Base-by-base conservation (phyloP, 805 yeast genomes). In the Hanseniaspora valbyensis region DNA sequence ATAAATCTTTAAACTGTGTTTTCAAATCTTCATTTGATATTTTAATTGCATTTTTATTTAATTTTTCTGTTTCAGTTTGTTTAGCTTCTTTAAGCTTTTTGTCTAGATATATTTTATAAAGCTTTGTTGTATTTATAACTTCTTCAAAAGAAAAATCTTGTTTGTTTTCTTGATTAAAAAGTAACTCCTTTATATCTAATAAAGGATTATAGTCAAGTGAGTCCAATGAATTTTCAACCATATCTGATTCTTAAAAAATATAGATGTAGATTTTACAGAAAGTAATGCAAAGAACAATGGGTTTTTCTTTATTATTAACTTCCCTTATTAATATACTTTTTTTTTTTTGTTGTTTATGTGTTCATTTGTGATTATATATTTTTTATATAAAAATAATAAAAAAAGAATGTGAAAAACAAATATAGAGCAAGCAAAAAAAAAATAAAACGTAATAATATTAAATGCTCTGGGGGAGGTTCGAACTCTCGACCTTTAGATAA, bases 121-220 rank as follows among this genome's bases (percentile, higher is more conserved):
- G 14, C 16, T 29, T 41, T 2, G 52, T 49, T n/a, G 44, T 32
- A 8, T 28, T 61, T 19, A 78, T 61, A 32, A 81, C 64, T 13
- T 67, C 64, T 18, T 78, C 78, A 22, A 85, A 63, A 18, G 50
- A 45, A 29, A 45, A 38, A 18, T 74, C 75, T 0, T 65, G 62
- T 40, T 83, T 63, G 5, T 76, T 64, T 1, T 72, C 70, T 2
- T 83, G 77, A 3, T 72, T 65, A 4, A 72, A 64, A 43, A 84
- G 72, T 42, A 83, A 60, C 22, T 66, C 64, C 33, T 69, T 66
- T 16, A 83, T 66, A 58, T 80, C 83, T 2, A 59, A 64, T 43
- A 69, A 59, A 0, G 85, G 83, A 54, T 76, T 74, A 57, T 80
- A 81, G 30, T 68, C 66, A 3, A 58, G 52, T 0, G 70, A 62